Percentiles rank a stretch among this genome's conserved stretches.
Evolutionary conservation across 2,329 filamentous ascomycete genomes (phyloP).

Genomic region (Exophiala viscosa): DNA sequence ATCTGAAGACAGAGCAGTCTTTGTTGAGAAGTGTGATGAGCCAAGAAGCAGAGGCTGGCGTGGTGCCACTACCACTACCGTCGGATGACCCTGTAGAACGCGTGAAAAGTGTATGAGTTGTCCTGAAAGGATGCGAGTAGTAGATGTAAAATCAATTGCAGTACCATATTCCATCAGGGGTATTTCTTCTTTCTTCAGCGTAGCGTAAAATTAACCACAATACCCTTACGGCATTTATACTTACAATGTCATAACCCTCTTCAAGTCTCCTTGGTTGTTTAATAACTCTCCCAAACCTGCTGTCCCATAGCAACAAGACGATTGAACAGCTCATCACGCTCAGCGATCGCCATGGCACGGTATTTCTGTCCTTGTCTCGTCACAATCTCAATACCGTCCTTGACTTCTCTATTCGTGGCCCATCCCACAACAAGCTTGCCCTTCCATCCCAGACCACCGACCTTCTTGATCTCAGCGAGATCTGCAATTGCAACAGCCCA

Average conservation of each 20-base stretch:
- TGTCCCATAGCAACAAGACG: constrained; percentile 69
- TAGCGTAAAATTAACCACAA: too few species aligned
- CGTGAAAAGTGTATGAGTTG: too few species aligned
- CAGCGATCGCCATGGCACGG: constrained; percentile 66
- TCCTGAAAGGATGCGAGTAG: too few species aligned
- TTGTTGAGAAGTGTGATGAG: neutral
- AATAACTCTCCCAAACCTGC: constrained; percentile 83
- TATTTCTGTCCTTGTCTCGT: constrained; percentile 53
- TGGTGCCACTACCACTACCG: neutral
- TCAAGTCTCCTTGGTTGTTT: neutral
- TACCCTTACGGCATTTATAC: too few species aligned
- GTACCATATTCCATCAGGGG: too few species aligned
- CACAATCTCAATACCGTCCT: constrained; percentile 68
- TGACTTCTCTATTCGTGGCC: constrained; percentile 69
- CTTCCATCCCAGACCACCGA: constrained; percentile 82
- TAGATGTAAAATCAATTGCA: too few species aligned
- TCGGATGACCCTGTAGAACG: too few species aligned
- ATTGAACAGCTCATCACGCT: constrained; percentile 78
- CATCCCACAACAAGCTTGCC: constrained; percentile 77
- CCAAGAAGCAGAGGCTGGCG: neutral
- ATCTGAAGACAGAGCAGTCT: neutral
- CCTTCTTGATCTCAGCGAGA: constrained; percentile 70
- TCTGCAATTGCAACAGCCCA: constrained; percentile 70
- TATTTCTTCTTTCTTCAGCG: too few species aligned
- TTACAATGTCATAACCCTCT: too few species aligned